phyloP scores from a whole-genome alignment of 164 flowering plant genomes.

The Saururus chinensis region DNA sequence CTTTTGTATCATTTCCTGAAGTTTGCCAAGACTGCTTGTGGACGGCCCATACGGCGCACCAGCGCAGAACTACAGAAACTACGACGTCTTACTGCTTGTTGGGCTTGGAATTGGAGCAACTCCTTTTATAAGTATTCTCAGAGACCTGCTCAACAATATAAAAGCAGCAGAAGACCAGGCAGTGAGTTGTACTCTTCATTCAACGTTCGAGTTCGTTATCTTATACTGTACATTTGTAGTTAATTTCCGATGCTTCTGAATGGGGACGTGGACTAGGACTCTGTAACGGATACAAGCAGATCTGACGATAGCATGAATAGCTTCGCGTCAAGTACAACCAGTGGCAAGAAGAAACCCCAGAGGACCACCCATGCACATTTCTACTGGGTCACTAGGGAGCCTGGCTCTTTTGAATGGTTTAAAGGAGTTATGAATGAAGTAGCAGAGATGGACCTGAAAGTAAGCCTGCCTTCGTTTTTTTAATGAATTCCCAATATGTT shows the following conservation, averaged over 20 bases:
- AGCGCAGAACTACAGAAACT: constrained; percentile 81
- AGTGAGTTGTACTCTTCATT: constrained; percentile 23
- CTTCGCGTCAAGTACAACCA: constrained; percentile 34
- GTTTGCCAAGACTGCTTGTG: constrained; percentile 59
- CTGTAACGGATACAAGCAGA: constrained; percentile 49
- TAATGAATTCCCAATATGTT: not conserved
- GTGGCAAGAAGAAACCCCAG: constrained; percentile 43
- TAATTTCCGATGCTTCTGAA: not conserved
- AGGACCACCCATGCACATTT: constrained; percentile 71
- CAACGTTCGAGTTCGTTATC: no score
- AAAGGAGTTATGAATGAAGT: constrained; percentile 95
- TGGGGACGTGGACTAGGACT: constrained; percentile 34
- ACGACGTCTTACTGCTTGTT: constrained; percentile 83
- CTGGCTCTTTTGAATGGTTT: constrained; percentile 96
- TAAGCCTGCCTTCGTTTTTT: constrained; percentile 13
- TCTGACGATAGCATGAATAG: constrained; percentile 70
- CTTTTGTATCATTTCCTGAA: constrained; percentile 17
- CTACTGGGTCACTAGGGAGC: constrained; percentile 97
- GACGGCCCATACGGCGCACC: constrained; percentile 99
- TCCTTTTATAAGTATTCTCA: constrained; percentile 91
- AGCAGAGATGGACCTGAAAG: constrained; percentile 84
- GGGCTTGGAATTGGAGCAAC: constrained; percentile 99
- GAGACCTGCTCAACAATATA: constrained; percentile 64
- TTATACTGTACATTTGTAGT: not conserved
- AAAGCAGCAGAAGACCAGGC: constrained; percentile 41